phyloP scores from a whole-genome alignment of 805 yeast genomes.

The Zygosaccharomyces pseudorouxii region DNA sequence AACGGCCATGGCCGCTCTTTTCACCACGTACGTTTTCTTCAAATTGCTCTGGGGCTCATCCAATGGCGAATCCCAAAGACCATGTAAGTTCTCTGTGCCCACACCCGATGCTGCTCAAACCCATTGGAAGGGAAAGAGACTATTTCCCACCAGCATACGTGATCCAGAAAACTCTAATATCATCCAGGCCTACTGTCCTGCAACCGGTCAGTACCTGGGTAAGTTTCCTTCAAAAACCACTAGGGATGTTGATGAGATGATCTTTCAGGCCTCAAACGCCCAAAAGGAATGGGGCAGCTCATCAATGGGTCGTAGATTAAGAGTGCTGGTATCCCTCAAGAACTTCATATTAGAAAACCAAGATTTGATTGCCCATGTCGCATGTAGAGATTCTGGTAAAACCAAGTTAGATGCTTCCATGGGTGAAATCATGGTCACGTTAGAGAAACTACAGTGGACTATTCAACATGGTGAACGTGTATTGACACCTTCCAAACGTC shows the following conservation, averaged over 20 bases:
- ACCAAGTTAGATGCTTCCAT: slow-evolving; percentile 92
- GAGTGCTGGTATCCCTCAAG: slow-evolving; percentile 64
- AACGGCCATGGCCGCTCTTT: slow-evolving; percentile 16
- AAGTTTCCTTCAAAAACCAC: slow-evolving; percentile 58
- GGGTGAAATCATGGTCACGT: slow-evolving; percentile 94
- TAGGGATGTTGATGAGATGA: slow-evolving; percentile 64
- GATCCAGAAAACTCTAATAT: slow-evolving; percentile 57
- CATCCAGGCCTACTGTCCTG: slow-evolving; percentile 90
- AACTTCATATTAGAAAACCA: slow-evolving; percentile 76
- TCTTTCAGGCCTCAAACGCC: slow-evolving; percentile 38
- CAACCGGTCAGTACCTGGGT: slow-evolving; percentile 88
- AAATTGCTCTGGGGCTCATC: slow-evolving; percentile 17
- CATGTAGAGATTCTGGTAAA: slow-evolving; percentile 95
- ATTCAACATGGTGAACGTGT: slow-evolving; percentile 74
- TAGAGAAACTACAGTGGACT: slow-evolving; percentile 90
- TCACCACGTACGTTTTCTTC: slow-evolving; percentile 20
- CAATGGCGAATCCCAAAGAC: slow-evolving; percentile 8
- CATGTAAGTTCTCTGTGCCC: slow-evolving; percentile 20
- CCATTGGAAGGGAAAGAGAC: slow-evolving; percentile 83
- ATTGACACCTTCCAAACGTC: slow-evolving; percentile 64
- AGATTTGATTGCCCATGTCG: slow-evolving; percentile 80
- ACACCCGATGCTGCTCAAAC: slow-evolving; percentile 28
- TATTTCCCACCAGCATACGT: slow-evolving; percentile 56
- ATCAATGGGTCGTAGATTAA: slow-evolving; percentile 59
- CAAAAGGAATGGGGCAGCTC: slow-evolving; percentile 39